A percentile compares a stretch with the other conserved stretches of the same genome.
These are phyloP conservation scores for Hydrangea macrophylla DNA, from an alignment of 148 eudicot species.

Conservation along the genomic window DNA sequence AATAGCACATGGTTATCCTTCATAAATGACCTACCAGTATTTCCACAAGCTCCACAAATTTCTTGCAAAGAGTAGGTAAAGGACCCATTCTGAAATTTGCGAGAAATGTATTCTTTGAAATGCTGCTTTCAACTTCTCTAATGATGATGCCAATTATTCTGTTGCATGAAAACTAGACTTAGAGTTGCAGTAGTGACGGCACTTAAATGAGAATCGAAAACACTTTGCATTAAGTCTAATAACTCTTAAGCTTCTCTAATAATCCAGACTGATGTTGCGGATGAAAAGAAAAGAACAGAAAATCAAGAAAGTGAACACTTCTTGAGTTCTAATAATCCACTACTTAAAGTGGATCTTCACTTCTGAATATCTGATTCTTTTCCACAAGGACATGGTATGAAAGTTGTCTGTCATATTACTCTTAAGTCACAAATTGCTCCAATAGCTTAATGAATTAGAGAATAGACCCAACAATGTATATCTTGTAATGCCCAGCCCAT, in stretches of 20 bases:
- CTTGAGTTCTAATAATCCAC: neutral
- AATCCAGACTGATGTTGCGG: neutral
- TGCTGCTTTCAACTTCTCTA: slow-evolving; percentile 74
- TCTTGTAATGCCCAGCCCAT: too few species aligned
- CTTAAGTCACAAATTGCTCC: too few species aligned
- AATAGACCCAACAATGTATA: too few species aligned
- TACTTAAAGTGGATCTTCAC: neutral
- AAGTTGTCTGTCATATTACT: too few species aligned
- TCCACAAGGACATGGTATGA: too few species aligned
- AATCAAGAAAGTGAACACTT: neutral
- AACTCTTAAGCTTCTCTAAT: neutral
- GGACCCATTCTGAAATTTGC: slow-evolving; percentile 73
- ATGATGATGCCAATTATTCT: slow-evolving; percentile 78
- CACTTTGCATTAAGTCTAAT: neutral
- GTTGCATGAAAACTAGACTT: slow-evolving; percentile 17
- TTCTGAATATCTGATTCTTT: neutral
- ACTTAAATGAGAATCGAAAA: slow-evolving; percentile 2
- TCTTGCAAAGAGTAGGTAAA: slow-evolving; percentile 65
- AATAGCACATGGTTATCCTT: neutral
- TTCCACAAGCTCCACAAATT: slow-evolving; percentile 79
- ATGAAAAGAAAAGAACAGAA: too few species aligned
- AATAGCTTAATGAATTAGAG: too few species aligned
- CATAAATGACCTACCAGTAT: slow-evolving; percentile 55
- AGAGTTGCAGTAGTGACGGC: slow-evolving; percentile 4
- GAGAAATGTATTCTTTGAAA: slow-evolving; percentile 65